Base-by-base conservation (phyloP, 2,329 filamentous ascomycete genomes). In the Trichoderma sp. region DNA sequence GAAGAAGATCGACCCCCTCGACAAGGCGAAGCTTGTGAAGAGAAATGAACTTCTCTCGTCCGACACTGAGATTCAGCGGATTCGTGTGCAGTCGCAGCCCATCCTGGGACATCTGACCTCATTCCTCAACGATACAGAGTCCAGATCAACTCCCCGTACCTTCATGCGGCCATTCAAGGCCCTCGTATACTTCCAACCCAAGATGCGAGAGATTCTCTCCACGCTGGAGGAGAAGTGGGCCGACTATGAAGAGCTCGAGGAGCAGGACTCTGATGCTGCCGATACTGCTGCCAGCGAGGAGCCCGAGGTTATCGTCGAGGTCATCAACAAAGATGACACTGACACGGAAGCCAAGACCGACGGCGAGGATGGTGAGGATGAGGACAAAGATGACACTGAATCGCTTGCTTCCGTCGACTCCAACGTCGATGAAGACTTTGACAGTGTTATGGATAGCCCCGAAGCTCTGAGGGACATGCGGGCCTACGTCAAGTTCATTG, bases 401-500 rank as follows among this genome's bases (percentile, higher is more conserved):
- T 83, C 81, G 1, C 69, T 82, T 5, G 64, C 76, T 6, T 82
- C 81, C 0, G 77, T 82, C 2, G 81, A 83, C 71, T 82, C 81
- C 0, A 80, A 81, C 51, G 80, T 77, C 6, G 79, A 80, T 34
- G 78, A 78, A 65, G 79, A 83, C 70, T 75, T 80, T 36, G 80
- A 82, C 34, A 73, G 74, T 3, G 74, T 82, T 67, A 82, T 83
- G 80, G 79, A 83, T 64, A 82, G 79, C 69, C 76, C 79, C 1
- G 82, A 83, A 68, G 82, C 82, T 0, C 76, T 84, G 18, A 74
- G 78, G 2, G 81, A 84, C 72, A 82, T 84, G 79, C 77, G 81
- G 15, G 82, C 80, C 78, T 85, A 84, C 51, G 81, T 85, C 61
- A 74, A 83, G 39, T 85, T 85, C 67, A 75, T 84, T n/a, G 83